Evolutionary conservation across 2,329 filamentous ascomycete species (phyloP).

Genomic region (Pseudocercospora cruenta): DNA sequence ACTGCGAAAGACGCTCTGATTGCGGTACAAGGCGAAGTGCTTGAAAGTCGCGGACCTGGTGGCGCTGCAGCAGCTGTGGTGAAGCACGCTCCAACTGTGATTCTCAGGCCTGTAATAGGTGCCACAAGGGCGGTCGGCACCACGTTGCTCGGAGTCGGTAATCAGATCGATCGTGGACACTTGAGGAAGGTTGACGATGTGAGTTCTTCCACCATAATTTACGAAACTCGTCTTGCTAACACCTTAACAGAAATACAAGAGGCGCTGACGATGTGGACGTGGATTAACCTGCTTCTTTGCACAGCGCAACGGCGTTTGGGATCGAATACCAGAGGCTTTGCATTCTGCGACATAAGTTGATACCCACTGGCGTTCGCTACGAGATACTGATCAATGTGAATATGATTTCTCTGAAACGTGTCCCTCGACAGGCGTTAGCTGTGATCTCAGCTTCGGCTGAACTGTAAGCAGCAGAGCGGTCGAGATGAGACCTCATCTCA

Average conservation of each 20-base stretch:
- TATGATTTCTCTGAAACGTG: too few relatives aligned
- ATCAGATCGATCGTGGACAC: constrained; percentile 83
- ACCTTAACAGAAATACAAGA: constrained; percentile 40
- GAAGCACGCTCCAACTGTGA: constrained; percentile 85
- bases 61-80: constrained; percentile 79
- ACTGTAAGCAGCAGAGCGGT: background rate
- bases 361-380: too few relatives aligned
- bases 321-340: too few relatives aligned
- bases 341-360: too few relatives aligned
- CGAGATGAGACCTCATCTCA: too few relatives aligned
- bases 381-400: too few relatives aligned
- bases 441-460: too few relatives aligned
- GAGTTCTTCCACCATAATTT: constrained; percentile 50
- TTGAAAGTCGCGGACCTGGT: constrained; percentile 80
- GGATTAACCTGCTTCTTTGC: background rate
- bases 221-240: constrained; percentile 24
- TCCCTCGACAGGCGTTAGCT: too few relatives aligned
- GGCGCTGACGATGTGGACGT: constrained; percentile 18
- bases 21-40: constrained; percentile 86
- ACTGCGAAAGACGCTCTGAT: constrained; percentile 89
- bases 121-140: constrained; percentile 86
- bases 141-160: constrained; percentile 88
- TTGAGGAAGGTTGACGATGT: constrained; percentile 84
- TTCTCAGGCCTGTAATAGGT: constrained; percentile 87
- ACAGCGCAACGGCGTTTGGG: background rate